Base-by-base conservation (phyloP, 108 stramenopile species). In the Cylindrotheca fusiformis region DNA sequence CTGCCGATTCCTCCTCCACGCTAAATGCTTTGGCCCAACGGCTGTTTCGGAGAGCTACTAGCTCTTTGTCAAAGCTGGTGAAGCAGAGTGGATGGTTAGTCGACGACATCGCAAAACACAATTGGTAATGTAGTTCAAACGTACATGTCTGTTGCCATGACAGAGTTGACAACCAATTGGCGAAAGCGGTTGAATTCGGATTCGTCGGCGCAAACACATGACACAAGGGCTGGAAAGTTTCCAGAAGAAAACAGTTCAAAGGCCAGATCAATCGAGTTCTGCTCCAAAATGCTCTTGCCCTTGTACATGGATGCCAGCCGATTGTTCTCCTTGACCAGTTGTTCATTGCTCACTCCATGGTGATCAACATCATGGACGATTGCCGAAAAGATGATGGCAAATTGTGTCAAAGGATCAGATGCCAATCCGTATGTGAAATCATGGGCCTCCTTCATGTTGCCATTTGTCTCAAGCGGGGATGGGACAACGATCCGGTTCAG, bases 361-460 rank as follows among this genome's bases (percentile, higher is more conserved):
- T 85, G 84, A 44, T 85, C 84, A 19, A 76, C 77, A 62, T 85
- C 84, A 63, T 85, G 84, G 31, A 85, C 68, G 21, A 85, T 62
- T 1, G 80, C 75, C 2, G 78, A 70, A 45, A 85, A 81, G 3
- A 85, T 63, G 24, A 64, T 47, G 8, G 77, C 77, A 55, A 85
- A 78, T 22, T 77, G 77, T 36, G 80, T 78, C 66, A 85, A 29
- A 1, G 78, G 80, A 61, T 85, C 80, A 17, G 73, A 78, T 23
- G 63, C 72, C n/a, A 85, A 72, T 14, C 78, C 77, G 49, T 69
- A 70, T 21, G 75, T 76, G 52, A 63, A 64, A 49, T 76, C 67
- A 52, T 76, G 75, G 21, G 63, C 33, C 45, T 55, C 5, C 28
- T 32, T 28, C 12, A 8, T 33, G 18, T 19, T 44, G 0, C 20